Percentiles rank a stretch among this genome's conserved stretches.
Evolutionary conservation across 192 early-diverging fungal genomes (phyloP).

Genomic region (Umbelopsis sp.): DNA sequence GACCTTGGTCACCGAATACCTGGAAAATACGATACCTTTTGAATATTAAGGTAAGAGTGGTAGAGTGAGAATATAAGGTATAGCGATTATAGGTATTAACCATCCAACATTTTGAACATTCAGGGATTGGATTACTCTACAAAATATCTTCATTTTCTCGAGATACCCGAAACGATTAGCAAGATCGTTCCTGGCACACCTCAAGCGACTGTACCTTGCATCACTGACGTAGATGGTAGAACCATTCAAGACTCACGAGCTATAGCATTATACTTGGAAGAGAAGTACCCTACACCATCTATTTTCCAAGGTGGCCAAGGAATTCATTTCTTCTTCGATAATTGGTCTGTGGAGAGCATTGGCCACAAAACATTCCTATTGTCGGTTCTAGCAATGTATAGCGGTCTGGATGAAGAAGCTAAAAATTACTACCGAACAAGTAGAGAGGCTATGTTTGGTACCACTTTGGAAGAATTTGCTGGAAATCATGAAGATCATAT

Average conservation of each 20-base stretch:
- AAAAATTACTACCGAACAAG: constrained; percentile 40
- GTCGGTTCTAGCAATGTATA: constrained; percentile 32
- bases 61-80: not conserved
- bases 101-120: not conserved
- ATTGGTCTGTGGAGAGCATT: constrained; percentile 37
- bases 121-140: constrained; percentile 29
- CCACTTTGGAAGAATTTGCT: constrained; percentile 31
- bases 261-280: constrained; percentile 62
- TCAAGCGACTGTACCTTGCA: constrained; percentile 41
- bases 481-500: constrained; percentile 28
- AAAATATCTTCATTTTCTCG: constrained; percentile 21
- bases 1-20: constrained; percentile 28
- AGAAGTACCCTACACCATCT: constrained; percentile 51
- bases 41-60: constrained; percentile 26
- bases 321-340: constrained; percentile 43
- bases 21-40: constrained; percentile 24
- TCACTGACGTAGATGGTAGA: constrained; percentile 32
- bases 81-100: not conserved
- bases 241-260: constrained; percentile 51
- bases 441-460: constrained; percentile 40
- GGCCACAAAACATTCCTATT: constrained; percentile 31
- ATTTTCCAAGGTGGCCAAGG: constrained; percentile 42
- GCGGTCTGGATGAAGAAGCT: constrained; percentile 19
- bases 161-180: constrained; percentile 13
- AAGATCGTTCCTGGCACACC: constrained; percentile 14